A percentile compares a stretch with the other conserved stretches of the same genome.
These are phyloP conservation scores for Alternaria brassicae DNA, from an alignment of 2,329 filamentous ascomycete genomes.

Conservation along the genomic window DNA sequence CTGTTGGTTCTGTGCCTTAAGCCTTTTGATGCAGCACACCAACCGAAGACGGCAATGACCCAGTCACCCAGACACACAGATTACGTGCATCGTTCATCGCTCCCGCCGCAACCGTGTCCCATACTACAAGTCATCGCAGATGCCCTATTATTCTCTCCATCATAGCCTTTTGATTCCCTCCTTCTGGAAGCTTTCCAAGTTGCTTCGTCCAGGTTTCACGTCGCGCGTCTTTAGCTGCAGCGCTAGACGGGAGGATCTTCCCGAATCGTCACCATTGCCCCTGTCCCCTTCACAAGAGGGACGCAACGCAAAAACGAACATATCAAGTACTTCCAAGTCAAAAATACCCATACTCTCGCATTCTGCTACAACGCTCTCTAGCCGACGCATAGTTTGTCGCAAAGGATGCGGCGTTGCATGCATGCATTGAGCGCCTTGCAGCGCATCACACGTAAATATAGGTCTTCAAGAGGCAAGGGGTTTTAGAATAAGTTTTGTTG, in stretches of 20 bases:
- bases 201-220: slow-evolving; percentile 33
- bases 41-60: slow-evolving; percentile 26
- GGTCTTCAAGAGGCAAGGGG: not conserved
- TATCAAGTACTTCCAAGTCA: not conserved
- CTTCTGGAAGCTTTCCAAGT: slow-evolving; percentile 22
- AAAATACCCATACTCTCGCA: not conserved
- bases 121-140: not conserved
- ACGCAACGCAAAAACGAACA: slow-evolving; percentile 1
- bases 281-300: slow-evolving; percentile 6
- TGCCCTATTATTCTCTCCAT: not conserved
- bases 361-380: not conserved
- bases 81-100: slow-evolving; percentile 15
- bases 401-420: not conserved
- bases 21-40: slow-evolving; percentile 23
- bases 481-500: not conserved
- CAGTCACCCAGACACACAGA: slow-evolving; percentile 22
- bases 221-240: slow-evolving; percentile 33
- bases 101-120: not conserved
- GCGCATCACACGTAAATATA: not conserved
- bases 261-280: slow-evolving; percentile 19
- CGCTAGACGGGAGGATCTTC: slow-evolving; percentile 29
- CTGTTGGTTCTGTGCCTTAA: not conserved
- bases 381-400: not conserved
- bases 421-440: not conserved
- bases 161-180: not conserved